Base-by-base conservation (phyloP, 306 rosid genomes). In the Castanea sativa region DNA sequence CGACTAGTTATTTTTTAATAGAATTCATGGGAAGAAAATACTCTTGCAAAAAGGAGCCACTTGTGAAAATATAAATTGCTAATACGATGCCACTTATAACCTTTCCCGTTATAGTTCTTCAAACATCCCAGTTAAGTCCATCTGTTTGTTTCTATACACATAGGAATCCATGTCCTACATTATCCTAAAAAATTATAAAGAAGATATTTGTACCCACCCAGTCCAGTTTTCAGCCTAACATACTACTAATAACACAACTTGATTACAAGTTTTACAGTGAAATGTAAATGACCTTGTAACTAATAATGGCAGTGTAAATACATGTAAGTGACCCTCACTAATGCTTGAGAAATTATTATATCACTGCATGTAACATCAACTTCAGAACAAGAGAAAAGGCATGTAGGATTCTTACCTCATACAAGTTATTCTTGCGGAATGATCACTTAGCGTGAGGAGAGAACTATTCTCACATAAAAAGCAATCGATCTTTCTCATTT, bases 341-440 rank as follows among this genome's bases (percentile, higher is more conserved):
- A 67, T 18, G 72, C 72, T 67, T 8, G 9, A 19, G 51, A 67
- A 19, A 67, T 19, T 18, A 14, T 21, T 6, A 3, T 20, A 41
- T 19, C 52, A 11, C 4, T n/a, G 18, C 32, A 49, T 67, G 21
- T 21, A 3, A 55, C 5, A 78, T 29, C 2, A 55, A 20, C 12
- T 15, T 23, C 73, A 2, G 43, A 57, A 67, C 7, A 7, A 79
- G 61, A 23, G 29, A 19, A 45, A 15, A 33, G 9, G 32, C 68
- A 43, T 12, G 76, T 30, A 61, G 49, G 35, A 77, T 33, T 4
- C 82, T 64, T 73, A 90, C 98, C 98, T 92, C 97, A 90, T 89
- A 78, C 87, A 87, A 71, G 96, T 92, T 76, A 94, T 89, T 77
- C 94, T 92, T 58, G 96, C 93, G 11, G 75, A 90, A 71, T 94